Base-by-base conservation (phyloP, 2,329 filamentous ascomycete genomes). In the Nectriaceae sp. region DNA sequence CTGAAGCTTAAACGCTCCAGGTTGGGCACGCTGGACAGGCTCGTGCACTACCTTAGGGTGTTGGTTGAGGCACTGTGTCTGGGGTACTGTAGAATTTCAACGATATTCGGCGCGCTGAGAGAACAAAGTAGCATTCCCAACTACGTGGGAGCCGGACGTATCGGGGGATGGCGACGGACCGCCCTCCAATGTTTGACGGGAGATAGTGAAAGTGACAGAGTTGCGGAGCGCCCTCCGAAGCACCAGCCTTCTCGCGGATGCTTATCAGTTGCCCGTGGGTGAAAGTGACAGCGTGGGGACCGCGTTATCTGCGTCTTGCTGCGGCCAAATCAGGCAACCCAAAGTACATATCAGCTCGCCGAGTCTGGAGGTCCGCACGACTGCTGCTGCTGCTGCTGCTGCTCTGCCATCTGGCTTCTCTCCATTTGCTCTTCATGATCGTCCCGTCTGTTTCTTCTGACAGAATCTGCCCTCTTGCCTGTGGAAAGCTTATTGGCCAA, bases 391-490 rank as follows among this genome's bases (percentile, higher is more conserved):
- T 11, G 16, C 16, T 10, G 18, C 10, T 37, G 37, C 37, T 39
- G 37, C 37, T 8, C 8, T 21, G 37, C 37, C 37, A 21, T 20
- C 16, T 39, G 37, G 37, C 37, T n/a, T 20, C 16, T 39, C 37
- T 39, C 19, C 37, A 39, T 39, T 39, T 39, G 19, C 16, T n/a
- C n/a, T n/a, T n/a, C n/a, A n/a, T 36, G 33, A 36, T 39, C 13
- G 4, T 21, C 21, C 21, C n/a, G 5, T 18, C 37, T 39, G 16
- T n/a, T 39, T 18, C 37, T 21, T 21, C 37, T 21, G 37, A 5
- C 13, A 5, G 8, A 5, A 5, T 36, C 16, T 36, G 8, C 33
- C 13, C 33, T 36, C 13, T 16, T 6, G 13, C 16, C 33, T 19
- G 8, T 36, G 6, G 24, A 29, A 6, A 29, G 8, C 33, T 16